Conservation (phyloP, 1,284 basidiomycete species). For the Sphagnurus paluster region DNA sequence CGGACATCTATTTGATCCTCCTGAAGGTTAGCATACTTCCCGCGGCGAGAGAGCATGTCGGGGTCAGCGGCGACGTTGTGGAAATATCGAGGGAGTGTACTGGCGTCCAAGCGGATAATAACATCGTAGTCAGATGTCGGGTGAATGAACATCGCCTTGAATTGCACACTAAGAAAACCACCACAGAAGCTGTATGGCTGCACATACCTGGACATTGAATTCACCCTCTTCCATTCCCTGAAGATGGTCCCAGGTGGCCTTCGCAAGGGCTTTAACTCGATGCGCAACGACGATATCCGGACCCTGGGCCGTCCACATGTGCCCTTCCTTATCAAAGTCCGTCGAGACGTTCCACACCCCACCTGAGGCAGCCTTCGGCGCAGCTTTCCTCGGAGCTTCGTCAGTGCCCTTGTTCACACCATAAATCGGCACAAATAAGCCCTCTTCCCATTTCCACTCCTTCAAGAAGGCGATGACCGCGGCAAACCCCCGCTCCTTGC, state of each 20-base stretch:
- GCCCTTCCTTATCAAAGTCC: conserved; percentile 74
- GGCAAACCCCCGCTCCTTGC: conserved; percentile 83
- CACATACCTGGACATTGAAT: conserved; percentile 53
- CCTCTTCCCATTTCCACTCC: conserved; percentile 83
- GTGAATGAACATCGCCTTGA: conserved; percentile 82
- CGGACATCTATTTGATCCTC: conserved; percentile 35
- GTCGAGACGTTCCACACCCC: conserved; percentile 85
- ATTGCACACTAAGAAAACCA: not conserved
- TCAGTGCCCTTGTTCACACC: conserved; percentile 31
- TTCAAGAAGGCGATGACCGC: conserved; percentile 74
- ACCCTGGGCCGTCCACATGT: conserved; percentile 70
- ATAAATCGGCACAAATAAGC: conserved; percentile 62
- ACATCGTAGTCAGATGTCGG: conserved; percentile 87
- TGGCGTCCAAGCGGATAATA: conserved; percentile 72
- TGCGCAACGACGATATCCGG: conserved; percentile 72
- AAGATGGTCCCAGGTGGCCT: conserved; percentile 61
- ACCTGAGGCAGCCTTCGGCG: conserved; percentile 24
- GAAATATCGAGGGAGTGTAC: conserved; percentile 70
- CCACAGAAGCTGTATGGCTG: conserved; percentile 5
- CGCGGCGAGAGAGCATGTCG: conserved; percentile 41
- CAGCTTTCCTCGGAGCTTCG: conserved; percentile 14
- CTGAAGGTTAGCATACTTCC: conserved; percentile 50
- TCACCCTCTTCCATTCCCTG: conserved; percentile 45
- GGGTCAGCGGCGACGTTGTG: conserved; percentile 60
- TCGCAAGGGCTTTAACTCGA: conserved; percentile 70